Conservation (phyloP, 176 grass and related monocot genomes). For the Canna indica region DNA sequence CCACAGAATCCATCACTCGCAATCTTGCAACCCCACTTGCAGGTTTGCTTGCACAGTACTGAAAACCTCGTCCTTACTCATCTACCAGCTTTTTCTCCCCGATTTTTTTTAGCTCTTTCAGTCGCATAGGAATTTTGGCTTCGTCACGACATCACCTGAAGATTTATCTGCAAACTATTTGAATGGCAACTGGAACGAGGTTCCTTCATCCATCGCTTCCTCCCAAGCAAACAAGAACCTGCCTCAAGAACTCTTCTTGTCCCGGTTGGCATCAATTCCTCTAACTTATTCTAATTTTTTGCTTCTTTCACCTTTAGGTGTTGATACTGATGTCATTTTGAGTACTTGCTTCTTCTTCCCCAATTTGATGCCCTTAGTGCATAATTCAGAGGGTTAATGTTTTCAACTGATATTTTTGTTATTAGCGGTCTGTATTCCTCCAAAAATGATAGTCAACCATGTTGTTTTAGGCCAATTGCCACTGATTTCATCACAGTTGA, state of each 20-base stretch:
- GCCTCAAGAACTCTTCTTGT: background rate
- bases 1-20: background rate
- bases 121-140: background rate
- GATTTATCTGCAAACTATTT: background rate
- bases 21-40: background rate
- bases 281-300: background rate
- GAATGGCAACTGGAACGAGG: constrained; percentile 1
- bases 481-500: too few species aligned
- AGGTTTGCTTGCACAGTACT: background rate
- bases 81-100: background rate
- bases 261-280: background rate
- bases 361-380: too few species aligned
- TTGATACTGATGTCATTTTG: too few species aligned
- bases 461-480: too few species aligned
- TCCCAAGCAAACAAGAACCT: background rate
- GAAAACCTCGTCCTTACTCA: background rate
- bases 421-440: too few species aligned
- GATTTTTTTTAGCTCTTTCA: background rate
- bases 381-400: too few species aligned
- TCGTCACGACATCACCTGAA: background rate
- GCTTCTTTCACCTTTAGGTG: background rate
- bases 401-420: too few species aligned
- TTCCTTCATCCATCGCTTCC: background rate
- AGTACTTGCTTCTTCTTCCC: background rate
- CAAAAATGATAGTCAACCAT: too few species aligned